These are phyloP conservation scores for Sporothrix pallida DNA, from an alignment of 2,329 filamentous ascomycete species.

Conservation along the genomic window DNA sequence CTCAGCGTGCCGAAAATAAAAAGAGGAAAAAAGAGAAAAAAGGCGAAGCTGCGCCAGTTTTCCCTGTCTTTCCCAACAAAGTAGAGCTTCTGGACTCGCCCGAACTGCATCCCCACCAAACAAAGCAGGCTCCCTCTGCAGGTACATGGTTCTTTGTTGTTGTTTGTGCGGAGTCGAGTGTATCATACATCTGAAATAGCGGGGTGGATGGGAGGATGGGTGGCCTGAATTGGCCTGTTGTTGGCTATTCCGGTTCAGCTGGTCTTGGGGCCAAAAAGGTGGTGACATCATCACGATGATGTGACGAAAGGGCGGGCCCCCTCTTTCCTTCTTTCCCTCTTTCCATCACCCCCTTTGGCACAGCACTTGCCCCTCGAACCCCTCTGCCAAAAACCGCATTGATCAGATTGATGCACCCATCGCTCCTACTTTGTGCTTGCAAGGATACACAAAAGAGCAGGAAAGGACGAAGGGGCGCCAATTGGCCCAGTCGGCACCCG, in stretches of 20 bases:
- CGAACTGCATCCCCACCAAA: neutral
- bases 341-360: neutral
- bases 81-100: neutral
- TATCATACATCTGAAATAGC: neutral
- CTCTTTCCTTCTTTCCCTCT: neutral
- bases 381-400: neutral
- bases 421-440: neutral
- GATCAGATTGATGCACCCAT: neutral
- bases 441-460: slow-evolving; percentile 3
- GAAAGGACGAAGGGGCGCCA: slow-evolving; percentile 12
- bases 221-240: slow-evolving; percentile 1
- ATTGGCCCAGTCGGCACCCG: slow-evolving; percentile 16
- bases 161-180: slow-evolving; percentile 5
- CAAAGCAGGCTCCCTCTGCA: slow-evolving; percentile 13
- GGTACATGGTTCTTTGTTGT: slow-evolving; percentile 22
- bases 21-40: neutral
- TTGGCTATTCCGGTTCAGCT: slow-evolving; percentile 15
- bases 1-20: slow-evolving; percentile 15
- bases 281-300: slow-evolving; percentile 32
- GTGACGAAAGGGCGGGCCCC: slow-evolving; percentile 28
- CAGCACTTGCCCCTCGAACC: neutral
- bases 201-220: slow-evolving; percentile 1
- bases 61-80: slow-evolving; percentile 17
- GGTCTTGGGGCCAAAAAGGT: slow-evolving; percentile 5
- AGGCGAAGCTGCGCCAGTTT: neutral